These are phyloP conservation scores for Aurantiochytrium sp. DNA, from an alignment of 108 stramenopile genomes.

Conservation along the genomic window DNA sequence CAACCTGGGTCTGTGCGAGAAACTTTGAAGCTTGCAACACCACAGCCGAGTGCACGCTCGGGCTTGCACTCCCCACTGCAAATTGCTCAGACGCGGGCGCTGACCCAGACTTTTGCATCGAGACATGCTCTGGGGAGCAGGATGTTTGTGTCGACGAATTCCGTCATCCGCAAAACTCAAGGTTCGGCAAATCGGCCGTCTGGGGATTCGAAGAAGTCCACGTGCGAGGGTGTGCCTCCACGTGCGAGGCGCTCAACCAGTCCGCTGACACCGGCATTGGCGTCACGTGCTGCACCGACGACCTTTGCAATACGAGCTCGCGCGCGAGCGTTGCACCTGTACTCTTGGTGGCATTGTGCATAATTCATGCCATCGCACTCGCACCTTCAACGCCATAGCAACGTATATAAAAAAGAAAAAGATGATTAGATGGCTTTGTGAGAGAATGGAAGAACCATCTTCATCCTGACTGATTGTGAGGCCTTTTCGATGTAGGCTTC, in stretches of 20 bases:
- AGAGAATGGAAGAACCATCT: too few species aligned
- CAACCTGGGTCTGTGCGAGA: not conserved
- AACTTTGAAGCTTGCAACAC: not conserved
- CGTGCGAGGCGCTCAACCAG: not conserved
- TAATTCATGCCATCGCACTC: too few species aligned
- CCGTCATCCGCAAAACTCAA: not conserved
- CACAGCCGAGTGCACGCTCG: not conserved
- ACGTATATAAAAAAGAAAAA: too few species aligned
- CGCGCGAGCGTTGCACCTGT: too few species aligned
- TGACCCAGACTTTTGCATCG: not conserved
- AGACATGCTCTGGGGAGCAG: not conserved
- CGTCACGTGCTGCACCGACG: not conserved
- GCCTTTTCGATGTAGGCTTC: too few species aligned
- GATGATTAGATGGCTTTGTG: too few species aligned
- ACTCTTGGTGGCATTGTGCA: not conserved
- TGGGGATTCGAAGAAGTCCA: slow-evolving; percentile 13
- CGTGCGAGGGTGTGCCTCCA: not conserved
- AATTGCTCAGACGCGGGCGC: not conserved
- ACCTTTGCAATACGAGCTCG: not conserved
- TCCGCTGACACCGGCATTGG: not conserved
- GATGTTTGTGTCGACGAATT: not conserved
- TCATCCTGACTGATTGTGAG: too few species aligned
- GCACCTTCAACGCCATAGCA: too few species aligned
- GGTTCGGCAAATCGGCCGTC: not conserved
- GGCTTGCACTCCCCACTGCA: not conserved